phyloP scores from a whole-genome alignment of 768 basidiomycete genomes.

The Pisolithus sp. region DNA sequence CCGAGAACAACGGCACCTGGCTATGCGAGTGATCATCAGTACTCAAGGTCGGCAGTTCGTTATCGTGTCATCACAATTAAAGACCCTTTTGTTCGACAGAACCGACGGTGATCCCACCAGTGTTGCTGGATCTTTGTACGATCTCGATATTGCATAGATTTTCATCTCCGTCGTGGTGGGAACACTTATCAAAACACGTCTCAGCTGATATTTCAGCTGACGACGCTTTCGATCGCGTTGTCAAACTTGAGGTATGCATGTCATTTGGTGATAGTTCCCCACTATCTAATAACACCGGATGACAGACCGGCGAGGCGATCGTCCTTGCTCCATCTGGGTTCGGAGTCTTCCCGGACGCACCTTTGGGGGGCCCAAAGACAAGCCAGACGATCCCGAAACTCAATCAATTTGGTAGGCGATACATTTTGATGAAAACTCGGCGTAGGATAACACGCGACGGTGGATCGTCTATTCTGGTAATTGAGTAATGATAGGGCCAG shows the following conservation, averaged over 20 bases:
- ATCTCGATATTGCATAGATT: constrained; percentile 66
- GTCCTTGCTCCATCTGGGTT: constrained; percentile 62
- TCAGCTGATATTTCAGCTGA: constrained; percentile 52
- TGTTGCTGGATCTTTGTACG: constrained; percentile 60
- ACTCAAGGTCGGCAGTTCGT: constrained; percentile 50
- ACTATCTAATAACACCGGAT: background rate
- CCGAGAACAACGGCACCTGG: constrained; percentile 65
- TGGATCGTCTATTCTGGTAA: constrained; percentile 50
- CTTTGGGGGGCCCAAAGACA: constrained; percentile 5
- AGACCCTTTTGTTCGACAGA: constrained; percentile 33
- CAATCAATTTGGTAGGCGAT: constrained; percentile 50
- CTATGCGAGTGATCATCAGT: constrained; percentile 67
- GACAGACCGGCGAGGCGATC: constrained; percentile 66
- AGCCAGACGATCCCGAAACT: constrained; percentile 22
- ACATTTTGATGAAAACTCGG: constrained; percentile 55
- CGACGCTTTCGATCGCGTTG: constrained; percentile 62
- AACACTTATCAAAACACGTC: constrained; percentile 61
- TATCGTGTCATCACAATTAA: background rate
- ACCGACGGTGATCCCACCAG: constrained; percentile 65
- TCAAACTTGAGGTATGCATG: constrained; percentile 49
- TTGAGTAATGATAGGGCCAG: constrained; percentile 8
- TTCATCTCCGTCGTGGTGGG: constrained; percentile 73
- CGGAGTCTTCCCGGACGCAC: constrained; percentile 31
- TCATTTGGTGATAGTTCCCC: background rate
- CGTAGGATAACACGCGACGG: constrained; percentile 58